Percentiles rank a stretch among this genome's conserved stretches.
These are phyloP conservation scores for Leptodontidium sp. DNA, from an alignment of 2,329 filamentous ascomycete species.

Conservation along the genomic window DNA sequence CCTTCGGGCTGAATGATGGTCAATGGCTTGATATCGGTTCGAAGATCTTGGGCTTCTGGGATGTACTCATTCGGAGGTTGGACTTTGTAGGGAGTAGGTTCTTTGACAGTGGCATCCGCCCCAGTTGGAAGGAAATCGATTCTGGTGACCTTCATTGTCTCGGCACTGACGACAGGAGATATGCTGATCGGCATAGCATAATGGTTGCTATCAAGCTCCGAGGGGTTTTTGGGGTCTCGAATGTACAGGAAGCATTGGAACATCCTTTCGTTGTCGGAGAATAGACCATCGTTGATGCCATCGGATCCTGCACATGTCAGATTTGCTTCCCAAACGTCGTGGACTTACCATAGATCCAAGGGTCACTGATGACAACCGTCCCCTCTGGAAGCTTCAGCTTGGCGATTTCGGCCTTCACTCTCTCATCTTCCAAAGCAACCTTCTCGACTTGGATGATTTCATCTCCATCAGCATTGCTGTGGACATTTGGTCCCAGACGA, in stretches of 20 bases:
- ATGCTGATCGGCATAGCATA: conserved; percentile 72
- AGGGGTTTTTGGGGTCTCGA: conserved; percentile 65
- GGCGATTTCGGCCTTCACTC: conserved; percentile 65
- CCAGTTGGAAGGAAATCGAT: conserved; percentile 76
- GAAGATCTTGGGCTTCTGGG: conserved; percentile 65
- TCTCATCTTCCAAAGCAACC: conserved; percentile 60
- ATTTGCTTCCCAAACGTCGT: background rate
- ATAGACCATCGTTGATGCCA: conserved; percentile 56
- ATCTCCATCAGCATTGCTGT: conserved; percentile 65
- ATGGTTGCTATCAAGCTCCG: conserved; percentile 71
- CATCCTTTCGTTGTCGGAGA: conserved; percentile 54
- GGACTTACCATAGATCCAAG: conserved; percentile 67
- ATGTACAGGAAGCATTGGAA: conserved; percentile 75
- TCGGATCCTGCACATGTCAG: conserved; percentile 54
- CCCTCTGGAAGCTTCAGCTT: conserved; percentile 69
- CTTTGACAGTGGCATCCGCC: conserved; percentile 63
- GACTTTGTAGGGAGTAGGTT: conserved; percentile 64
- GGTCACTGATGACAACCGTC: conserved; percentile 65
- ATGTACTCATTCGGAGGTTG: conserved; percentile 69
- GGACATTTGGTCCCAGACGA: conserved; percentile 64
- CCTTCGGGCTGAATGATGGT: conserved; percentile 72
- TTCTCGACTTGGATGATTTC: conserved; percentile 67
- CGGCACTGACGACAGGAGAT: conserved; percentile 70
- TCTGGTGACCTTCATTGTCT: conserved; percentile 69
- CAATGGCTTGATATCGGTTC: conserved; percentile 69